Conservation (phyloP, 306 rosid species). For the Arachis stenosperma region DNA sequence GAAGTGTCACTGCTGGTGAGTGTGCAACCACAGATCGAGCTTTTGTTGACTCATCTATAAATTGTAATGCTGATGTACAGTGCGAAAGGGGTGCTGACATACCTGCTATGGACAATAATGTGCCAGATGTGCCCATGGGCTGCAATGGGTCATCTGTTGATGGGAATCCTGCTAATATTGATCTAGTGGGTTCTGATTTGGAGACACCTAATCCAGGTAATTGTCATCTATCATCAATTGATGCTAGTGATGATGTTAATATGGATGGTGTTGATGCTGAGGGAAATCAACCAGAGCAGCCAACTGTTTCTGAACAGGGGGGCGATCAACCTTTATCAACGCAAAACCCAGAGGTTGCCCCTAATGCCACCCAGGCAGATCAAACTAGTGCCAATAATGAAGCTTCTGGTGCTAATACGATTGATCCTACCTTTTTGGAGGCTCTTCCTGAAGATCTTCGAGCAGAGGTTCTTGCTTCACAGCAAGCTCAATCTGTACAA, state of each 20-base stretch:
- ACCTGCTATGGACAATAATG: constrained; percentile 50
- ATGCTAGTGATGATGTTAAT: constrained; percentile 71
- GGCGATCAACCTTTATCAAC: constrained; percentile 58
- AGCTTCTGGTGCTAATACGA: constrained; percentile 80
- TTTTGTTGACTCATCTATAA: constrained; percentile 47
- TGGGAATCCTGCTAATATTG: constrained; percentile 52
- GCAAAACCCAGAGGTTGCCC: constrained; percentile 58
- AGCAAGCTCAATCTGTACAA: constrained; percentile 93
- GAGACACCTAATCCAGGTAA: constrained; percentile 54
- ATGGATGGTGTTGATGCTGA: constrained; percentile 71
- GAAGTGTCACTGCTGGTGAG: constrained; percentile 54
- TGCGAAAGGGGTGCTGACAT: constrained; percentile 50
- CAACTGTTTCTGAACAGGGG: constrained; percentile 52
- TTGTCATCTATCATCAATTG: constrained; percentile 49
- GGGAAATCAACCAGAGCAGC: constrained; percentile 58
- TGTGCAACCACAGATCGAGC: constrained; percentile 50
- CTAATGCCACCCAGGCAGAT: constrained; percentile 58
- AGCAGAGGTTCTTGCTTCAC: constrained; percentile 96
- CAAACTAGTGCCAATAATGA: constrained; percentile 63
- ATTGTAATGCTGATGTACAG: constrained; percentile 49
- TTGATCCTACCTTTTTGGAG: constrained; percentile 98
- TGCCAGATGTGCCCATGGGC: constrained; percentile 51
- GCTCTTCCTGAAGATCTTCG: constrained; percentile 95
- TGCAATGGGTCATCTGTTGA: constrained; percentile 60
- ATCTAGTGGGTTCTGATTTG: constrained; percentile 49